Conservation (phyloP, 177 flowering plant species). For the Vitis hybrid region DNA sequence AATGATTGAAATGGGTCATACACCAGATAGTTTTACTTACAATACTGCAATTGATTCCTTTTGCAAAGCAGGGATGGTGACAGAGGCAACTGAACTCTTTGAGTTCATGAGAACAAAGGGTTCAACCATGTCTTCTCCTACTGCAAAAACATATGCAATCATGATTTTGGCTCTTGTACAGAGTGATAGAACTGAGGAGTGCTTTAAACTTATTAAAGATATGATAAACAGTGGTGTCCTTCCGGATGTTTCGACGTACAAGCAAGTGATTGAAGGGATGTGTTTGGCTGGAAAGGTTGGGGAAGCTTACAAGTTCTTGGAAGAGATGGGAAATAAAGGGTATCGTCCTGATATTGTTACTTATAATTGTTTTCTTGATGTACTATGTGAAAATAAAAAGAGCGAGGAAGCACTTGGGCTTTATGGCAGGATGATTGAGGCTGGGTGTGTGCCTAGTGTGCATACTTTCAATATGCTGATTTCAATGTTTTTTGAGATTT, state of each 20-base stretch:
- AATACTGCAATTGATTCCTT: constrained; percentile 78
- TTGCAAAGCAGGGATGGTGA: constrained; percentile 77
- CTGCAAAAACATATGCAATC: constrained; percentile 77
- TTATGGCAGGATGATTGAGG: constrained; percentile 60
- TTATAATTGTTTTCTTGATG: constrained; percentile 88
- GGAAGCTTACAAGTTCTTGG: constrained; percentile 77
- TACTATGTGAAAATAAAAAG: constrained; percentile 74
- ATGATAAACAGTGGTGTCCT: constrained; percentile 84
- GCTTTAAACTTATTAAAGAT: constrained; percentile 53
- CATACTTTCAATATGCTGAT: constrained; percentile 90
- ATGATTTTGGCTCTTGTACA: constrained; percentile 76
- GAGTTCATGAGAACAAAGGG: constrained; percentile 82
- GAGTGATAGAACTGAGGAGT: constrained; percentile 64
- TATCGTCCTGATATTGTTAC: constrained; percentile 93
- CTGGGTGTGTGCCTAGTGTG: constrained; percentile 80
- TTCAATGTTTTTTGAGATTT: constrained; percentile 65
- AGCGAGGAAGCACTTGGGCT: constrained; percentile 68
- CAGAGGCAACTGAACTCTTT: constrained; percentile 67
- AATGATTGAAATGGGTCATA: constrained; percentile 69
- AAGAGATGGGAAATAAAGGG: constrained; percentile 87
- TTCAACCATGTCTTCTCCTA: constrained; percentile 77
- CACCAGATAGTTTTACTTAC: constrained; percentile 84
- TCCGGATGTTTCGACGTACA: constrained; percentile 93
- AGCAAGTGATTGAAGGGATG: constrained; percentile 86
- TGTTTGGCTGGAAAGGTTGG: constrained; percentile 70